phyloP scores from a whole-genome alignment of 2,329 filamentous ascomycete species.

The Chaetothyriales sp. region DNA sequence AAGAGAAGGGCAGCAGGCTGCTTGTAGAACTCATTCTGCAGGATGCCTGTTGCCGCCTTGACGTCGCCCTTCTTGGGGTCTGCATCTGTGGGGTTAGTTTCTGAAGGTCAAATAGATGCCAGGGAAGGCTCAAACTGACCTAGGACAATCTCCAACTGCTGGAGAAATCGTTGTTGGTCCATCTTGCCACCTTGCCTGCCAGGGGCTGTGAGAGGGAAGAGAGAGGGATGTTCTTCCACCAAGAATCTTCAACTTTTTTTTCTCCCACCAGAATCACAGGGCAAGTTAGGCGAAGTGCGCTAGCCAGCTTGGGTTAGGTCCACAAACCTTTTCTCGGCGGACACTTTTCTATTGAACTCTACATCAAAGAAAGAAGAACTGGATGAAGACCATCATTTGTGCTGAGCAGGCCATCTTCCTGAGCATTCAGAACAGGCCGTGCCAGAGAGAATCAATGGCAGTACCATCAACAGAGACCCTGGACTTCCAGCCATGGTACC shows the following conservation, averaged over 20 bases:
- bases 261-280: not conserved
- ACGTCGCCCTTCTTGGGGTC: conserved; percentile 64
- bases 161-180: conserved; percentile 70
- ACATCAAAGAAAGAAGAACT: too few species aligned
- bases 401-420: too few species aligned
- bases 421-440: too few species aligned
- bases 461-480: too few species aligned
- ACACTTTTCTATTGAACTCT: not conserved
- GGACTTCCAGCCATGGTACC: not conserved
- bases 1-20: conserved; percentile 69
- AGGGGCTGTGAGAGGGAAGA: not conserved
- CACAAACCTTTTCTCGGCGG: not conserved
- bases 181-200: conserved; percentile 31
- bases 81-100: not conserved
- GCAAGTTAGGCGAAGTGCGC: not conserved
- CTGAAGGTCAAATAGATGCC: not conserved
- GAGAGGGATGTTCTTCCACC: not conserved
- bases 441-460: too few species aligned
- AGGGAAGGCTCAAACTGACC: conserved; percentile 49
- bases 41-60: conserved; percentile 74
- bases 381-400: too few species aligned
- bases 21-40: conserved; percentile 88
- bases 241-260: not conserved
- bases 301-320: not conserved
- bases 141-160: conserved; percentile 74